Conservation (phyloP, 2,329 filamentous ascomycete genomes). For the Penicillium sp. region DNA sequence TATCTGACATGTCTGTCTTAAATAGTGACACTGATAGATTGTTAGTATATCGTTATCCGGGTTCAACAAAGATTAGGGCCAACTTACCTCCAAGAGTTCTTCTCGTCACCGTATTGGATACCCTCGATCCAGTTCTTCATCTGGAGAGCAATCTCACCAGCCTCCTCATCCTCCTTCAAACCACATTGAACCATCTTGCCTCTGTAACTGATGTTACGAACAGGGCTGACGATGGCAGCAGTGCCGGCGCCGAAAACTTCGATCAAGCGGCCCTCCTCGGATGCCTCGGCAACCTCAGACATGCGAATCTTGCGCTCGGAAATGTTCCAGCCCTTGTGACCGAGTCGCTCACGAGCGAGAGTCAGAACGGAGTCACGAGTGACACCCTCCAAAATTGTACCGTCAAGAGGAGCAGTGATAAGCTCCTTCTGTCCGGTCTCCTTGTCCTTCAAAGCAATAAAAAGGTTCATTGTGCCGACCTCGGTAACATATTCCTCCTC, state of each 20-base stretch:
- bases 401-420: conserved; percentile 90
- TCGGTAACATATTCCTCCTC: conserved; percentile 95
- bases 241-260: conserved; percentile 95
- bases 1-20: conserved; percentile 10
- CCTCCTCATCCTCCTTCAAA: conserved; percentile 75
- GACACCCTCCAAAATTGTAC: conserved; percentile 93
- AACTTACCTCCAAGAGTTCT: conserved; percentile 82
- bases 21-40: conserved; percentile 15
- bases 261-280: conserved; percentile 77
- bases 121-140: conserved; percentile 98
- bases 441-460: conserved; percentile 79
- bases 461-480: conserved; percentile 99
- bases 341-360: conserved; percentile 79
- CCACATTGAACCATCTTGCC: conserved; percentile 80
- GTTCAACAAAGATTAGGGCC: background rate
- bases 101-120: conserved; percentile 91
- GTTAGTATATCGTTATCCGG: background rate
- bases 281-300: conserved; percentile 76
- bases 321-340: conserved; percentile 82
- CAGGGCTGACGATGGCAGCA: conserved; percentile 87
- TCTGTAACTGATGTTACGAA: conserved; percentile 86
- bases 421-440: conserved; percentile 88
- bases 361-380: conserved; percentile 87
- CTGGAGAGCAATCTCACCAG: conserved; percentile 75
- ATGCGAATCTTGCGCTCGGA: conserved; percentile 91